Percentiles rank a stretch among this genome's conserved stretches.
Evolutionary conservation across 352 stramenopile genomes (phyloP).

Genomic region (Phytophthora podocarpi): DNA sequence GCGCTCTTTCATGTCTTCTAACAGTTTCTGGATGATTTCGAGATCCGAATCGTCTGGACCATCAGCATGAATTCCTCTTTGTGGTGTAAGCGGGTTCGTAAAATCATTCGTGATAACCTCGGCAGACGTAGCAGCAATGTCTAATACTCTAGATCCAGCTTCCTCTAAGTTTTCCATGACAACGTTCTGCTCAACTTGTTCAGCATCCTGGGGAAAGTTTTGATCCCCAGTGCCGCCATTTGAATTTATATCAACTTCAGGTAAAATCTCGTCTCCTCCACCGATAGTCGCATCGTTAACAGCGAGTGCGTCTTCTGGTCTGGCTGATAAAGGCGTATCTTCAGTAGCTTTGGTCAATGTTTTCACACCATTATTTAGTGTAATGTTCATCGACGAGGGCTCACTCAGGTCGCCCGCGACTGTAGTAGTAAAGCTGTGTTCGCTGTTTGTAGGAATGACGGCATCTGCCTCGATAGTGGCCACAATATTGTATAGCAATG

Average conservation of each 20-base stretch:
- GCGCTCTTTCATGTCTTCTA: constrained; percentile 6
- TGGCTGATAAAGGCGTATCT: not conserved
- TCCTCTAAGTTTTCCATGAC: not conserved
- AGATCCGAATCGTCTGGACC: not conserved
- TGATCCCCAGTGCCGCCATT: not conserved
- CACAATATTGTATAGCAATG: constrained; percentile 21
- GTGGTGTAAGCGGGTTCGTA: no score
- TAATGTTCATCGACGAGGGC: not conserved
- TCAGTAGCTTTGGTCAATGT: not conserved
- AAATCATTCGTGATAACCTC: no score
- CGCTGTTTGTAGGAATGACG: not conserved
- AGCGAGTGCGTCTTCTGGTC: not conserved
- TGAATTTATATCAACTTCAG: not conserved
- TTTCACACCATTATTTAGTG: no score
- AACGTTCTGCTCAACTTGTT: not conserved
- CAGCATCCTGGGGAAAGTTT: not conserved
- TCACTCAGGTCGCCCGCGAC: not conserved
- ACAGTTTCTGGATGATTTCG: not conserved
- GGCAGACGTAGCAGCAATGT: no score
- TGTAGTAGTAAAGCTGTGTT: not conserved
- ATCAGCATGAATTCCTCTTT: no score
- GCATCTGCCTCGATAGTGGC: constrained; percentile 8
- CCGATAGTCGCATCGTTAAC: not conserved
- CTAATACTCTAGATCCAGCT: no score
- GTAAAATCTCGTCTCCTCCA: no score